Evolutionary conservation across 2,329 filamentous ascomycete genomes (phyloP).

Genomic region (Tolypocladium ophioglossoides): DNA sequence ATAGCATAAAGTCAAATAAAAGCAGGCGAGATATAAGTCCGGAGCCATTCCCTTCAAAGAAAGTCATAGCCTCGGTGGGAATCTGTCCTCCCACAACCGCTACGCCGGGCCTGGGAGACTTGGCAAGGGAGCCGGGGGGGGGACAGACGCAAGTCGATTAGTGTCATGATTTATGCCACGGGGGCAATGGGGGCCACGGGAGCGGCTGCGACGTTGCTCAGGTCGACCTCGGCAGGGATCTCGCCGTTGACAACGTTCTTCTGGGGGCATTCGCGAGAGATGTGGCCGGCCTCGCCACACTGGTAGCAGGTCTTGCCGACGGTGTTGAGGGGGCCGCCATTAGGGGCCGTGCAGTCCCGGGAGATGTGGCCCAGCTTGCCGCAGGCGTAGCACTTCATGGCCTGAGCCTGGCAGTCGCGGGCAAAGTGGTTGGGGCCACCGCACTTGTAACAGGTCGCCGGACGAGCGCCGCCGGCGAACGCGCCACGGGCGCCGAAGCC

Average conservation of each 20-base stretch:
- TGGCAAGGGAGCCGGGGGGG: background rate
- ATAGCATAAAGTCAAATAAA: background rate
- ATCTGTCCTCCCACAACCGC: conserved; percentile 3
- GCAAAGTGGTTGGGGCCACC: conserved; percentile 94
- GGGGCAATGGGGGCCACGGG: conserved; percentile 35
- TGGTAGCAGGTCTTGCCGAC: conserved; percentile 98
- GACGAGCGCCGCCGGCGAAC: conserved; percentile 58
- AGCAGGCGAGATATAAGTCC: background rate
- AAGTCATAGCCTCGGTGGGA: background rate
- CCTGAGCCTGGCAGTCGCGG: conserved; percentile 94
- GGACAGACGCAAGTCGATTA: conserved; percentile 4
- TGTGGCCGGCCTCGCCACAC: conserved; percentile 91
- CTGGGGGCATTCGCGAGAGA: conserved; percentile 87
- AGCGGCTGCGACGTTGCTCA: conserved; percentile 29
- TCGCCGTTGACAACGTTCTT: conserved; percentile 44
- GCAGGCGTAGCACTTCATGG: conserved; percentile 97
- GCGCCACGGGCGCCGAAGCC: conserved; percentile 61
- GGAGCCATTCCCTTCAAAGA: background rate
- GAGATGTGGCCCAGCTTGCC: conserved; percentile 94
- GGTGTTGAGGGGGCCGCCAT: conserved; percentile 89
- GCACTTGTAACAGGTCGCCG: conserved; percentile 65
- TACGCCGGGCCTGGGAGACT: background rate
- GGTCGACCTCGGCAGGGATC: conserved; percentile 32
- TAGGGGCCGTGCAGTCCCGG: conserved; percentile 88
- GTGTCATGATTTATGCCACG: conserved; percentile 20